These are phyloP conservation scores for Haberlea rhodopensis DNA, from an alignment of 257 asterid genomes.

Conservation along the genomic window DNA sequence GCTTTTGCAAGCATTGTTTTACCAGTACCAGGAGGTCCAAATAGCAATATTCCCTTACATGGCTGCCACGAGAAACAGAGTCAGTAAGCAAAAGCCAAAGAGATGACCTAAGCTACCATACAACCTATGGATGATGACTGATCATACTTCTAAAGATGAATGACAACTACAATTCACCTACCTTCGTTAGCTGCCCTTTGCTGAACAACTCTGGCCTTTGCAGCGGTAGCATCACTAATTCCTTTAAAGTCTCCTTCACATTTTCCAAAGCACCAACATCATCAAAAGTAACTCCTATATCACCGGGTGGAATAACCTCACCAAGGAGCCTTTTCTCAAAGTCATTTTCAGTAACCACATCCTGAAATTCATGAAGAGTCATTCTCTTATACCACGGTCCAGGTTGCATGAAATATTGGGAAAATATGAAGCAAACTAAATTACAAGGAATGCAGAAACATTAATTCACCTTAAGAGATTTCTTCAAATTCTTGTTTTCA, in stretches of 20 bases:
- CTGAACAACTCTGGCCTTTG: conserved; percentile 86
- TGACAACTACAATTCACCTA: conserved; percentile 23
- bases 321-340: conserved; percentile 81
- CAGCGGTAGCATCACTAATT: conserved; percentile 86
- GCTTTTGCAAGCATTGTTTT: conserved; percentile 96
- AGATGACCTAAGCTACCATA: conserved; percentile 10
- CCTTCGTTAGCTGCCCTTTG: conserved; percentile 91
- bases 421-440: conserved; percentile 15
- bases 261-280: conserved; percentile 90
- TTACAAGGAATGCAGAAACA: conserved; percentile 17
- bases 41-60: conserved; percentile 89
- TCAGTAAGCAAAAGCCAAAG: conserved; percentile 21
- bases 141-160: conserved; percentile 18
- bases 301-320: conserved; percentile 83
- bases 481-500: conserved; percentile 69
- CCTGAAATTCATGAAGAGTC: conserved; percentile 45
- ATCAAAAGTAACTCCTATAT: conserved; percentile 81
- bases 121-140: conserved; percentile 4
- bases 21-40: conserved; percentile 94
- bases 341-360: conserved; percentile 81
- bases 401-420: conserved; percentile 22
- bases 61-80: conserved; percentile 52
- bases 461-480: conserved; percentile 62
- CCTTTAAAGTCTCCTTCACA: conserved; percentile 89
- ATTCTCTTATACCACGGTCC: conserved; percentile 20